Percentiles rank a stretch among this genome's conserved stretches.
Conservation (phyloP, 495 filamentous ascomycete species). For the Penicillium cataractarum region DNA sequence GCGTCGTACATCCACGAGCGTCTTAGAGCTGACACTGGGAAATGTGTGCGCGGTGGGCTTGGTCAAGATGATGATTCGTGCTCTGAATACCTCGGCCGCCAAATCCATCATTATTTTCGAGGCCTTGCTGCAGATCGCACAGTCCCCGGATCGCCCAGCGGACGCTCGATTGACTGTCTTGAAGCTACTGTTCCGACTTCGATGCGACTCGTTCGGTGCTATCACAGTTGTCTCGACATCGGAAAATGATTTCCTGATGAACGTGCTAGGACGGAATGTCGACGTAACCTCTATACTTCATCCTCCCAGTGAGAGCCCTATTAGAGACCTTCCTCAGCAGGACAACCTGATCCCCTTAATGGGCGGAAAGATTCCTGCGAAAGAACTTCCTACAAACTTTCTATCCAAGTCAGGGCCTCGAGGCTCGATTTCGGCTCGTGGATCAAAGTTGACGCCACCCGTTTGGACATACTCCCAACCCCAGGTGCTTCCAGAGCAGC, state of each 20-base stretch:
- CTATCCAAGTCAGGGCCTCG: slow-evolving; percentile 36
- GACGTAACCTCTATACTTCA: slow-evolving; percentile 39
- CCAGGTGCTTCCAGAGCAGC: slow-evolving; percentile 57
- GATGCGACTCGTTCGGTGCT: slow-evolving; percentile 75
- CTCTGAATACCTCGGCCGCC: slow-evolving; percentile 42
- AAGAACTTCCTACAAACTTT: slow-evolving; percentile 25
- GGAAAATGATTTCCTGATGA: slow-evolving; percentile 73
- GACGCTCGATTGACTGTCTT: slow-evolving; percentile 79
- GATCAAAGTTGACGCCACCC: slow-evolving; percentile 49
- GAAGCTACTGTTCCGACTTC: slow-evolving; percentile 81
- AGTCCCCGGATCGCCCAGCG: slow-evolving; percentile 45
- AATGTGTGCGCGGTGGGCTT: slow-evolving; percentile 49
- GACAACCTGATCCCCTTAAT: slow-evolving; percentile 30
- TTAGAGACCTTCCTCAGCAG: slow-evolving; percentile 28
- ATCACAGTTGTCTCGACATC: slow-evolving; percentile 67
- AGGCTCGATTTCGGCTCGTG: slow-evolving; percentile 39
- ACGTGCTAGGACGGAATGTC: slow-evolving; percentile 68
- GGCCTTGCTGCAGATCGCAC: slow-evolving; percentile 42
- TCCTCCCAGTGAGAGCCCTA: slow-evolving; percentile 25
- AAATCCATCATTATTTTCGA: slow-evolving; percentile 46
- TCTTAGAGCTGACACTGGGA: slow-evolving; percentile 42
- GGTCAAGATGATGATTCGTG: slow-evolving; percentile 49
- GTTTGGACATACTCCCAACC: slow-evolving; percentile 59
- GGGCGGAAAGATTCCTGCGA: slow-evolving; percentile 25
- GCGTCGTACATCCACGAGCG: slow-evolving; percentile 39